Percentiles rank a stretch among this genome's conserved stretches.
Evolutionary conservation across 2,329 filamentous ascomycete species (phyloP).

Genomic region (Gaeumannomyces sp.): DNA sequence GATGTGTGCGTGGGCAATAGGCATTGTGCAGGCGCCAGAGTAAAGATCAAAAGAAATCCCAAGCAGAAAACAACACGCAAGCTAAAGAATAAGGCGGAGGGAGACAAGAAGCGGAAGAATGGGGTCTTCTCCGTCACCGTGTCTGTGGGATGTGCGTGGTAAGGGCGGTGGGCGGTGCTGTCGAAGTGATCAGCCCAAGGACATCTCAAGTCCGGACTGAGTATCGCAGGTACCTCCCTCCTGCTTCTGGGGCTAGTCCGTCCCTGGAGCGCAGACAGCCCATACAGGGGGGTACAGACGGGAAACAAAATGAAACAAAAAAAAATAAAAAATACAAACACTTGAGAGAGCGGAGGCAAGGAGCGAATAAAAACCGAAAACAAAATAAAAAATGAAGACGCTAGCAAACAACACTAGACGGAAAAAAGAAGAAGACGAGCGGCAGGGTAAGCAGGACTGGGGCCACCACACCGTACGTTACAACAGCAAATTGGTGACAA

Average conservation of each 20-base stretch:
- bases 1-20: neutral
- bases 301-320: neutral
- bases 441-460: neutral
- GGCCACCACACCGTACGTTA: neutral
- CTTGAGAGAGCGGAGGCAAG: neutral
- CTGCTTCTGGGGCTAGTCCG: neutral
- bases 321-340: constrained; percentile 6
- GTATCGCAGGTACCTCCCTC: neutral
- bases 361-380: no score
- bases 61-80: neutral
- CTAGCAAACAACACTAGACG: constrained; percentile 2
- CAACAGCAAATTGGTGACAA: neutral
- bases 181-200: neutral
- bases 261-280: neutral
- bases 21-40: neutral
- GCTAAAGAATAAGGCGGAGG: neutral
- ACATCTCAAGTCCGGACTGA: neutral
- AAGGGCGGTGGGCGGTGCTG: neutral
- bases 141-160: neutral
- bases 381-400: neutral
- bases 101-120: neutral
- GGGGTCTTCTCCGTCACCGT: neutral
- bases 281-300: neutral
- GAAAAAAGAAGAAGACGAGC: constrained; percentile 1
- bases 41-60: neutral